Evolutionary conservation across 352 stramenopile species (phyloP).

Genomic region (Globisporangium cederbergense): DNA sequence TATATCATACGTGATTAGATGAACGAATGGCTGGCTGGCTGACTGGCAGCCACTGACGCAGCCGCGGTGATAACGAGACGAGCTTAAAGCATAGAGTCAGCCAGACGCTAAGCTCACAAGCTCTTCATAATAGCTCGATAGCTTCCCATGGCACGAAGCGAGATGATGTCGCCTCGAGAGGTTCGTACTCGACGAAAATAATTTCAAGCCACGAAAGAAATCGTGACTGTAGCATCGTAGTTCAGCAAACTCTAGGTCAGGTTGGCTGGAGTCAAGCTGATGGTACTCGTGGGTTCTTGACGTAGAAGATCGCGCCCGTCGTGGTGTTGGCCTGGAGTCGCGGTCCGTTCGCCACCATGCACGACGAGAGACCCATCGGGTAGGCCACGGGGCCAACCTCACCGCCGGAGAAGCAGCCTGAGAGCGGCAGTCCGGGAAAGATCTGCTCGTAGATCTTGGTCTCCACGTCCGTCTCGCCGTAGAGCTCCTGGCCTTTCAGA

Average conservation of each 20-base stretch:
- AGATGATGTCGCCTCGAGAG: not conserved
- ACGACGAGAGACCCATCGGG: constrained; percentile 16
- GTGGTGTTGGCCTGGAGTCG: constrained; percentile 45
- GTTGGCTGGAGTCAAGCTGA: not conserved
- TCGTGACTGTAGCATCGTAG: not conserved
- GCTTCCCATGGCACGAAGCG: not conserved
- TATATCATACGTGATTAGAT: not conserved
- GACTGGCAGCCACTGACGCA: not conserved
- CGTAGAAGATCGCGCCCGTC: constrained; percentile 39
- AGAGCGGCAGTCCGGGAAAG: constrained; percentile 25
- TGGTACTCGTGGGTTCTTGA: constrained; percentile 11
- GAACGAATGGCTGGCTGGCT: not conserved
- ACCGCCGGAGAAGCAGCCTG: constrained; percentile 32
- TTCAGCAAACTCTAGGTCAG: not conserved
- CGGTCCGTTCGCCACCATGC: constrained; percentile 5
- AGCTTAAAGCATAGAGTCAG: too few species aligned
- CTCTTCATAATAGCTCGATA: not conserved
- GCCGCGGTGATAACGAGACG: too few species aligned
- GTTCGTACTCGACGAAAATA: not conserved
- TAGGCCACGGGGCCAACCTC: constrained; percentile 37
- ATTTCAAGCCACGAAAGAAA: not conserved
- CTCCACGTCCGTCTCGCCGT: constrained; percentile 21
- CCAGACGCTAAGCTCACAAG: not conserved
- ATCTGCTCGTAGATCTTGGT: constrained; percentile 19
- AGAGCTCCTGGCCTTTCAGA: constrained; percentile 29